A percentile compares a stretch with the other conserved stretches of the same genome.
These are phyloP conservation scores for Tricholoma hemisulphureum DNA, from an alignment of 768 basidiomycete species.

Conservation along the genomic window DNA sequence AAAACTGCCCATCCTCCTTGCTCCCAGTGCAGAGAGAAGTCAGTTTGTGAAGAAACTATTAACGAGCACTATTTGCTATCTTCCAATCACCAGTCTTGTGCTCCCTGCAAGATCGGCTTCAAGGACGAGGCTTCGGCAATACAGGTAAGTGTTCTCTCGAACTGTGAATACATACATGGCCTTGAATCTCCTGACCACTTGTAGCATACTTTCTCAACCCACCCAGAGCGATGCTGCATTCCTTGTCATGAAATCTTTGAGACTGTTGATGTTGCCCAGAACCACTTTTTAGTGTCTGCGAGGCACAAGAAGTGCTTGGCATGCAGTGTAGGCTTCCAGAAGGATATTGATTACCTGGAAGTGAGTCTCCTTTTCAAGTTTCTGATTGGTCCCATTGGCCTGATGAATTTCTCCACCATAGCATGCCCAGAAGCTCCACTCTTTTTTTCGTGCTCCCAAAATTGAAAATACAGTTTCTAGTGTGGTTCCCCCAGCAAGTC, in stretches of 20 bases:
- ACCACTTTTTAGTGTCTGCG: neutral
- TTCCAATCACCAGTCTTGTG: slow-evolving; percentile 23
- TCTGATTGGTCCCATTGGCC: neutral
- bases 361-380: slow-evolving; percentile 22
- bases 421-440: neutral
- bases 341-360: slow-evolving; percentile 26
- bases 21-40: slow-evolving; percentile 21
- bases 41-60: slow-evolving; percentile 36
- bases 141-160: neutral
- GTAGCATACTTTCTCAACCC: neutral
- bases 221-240: neutral
- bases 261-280: neutral
- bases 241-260: neutral
- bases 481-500: neutral
- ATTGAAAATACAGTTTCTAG: neutral
- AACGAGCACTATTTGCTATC: slow-evolving; percentile 38
- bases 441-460: neutral
- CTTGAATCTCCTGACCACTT: neutral
- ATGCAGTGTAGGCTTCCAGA: slow-evolving; percentile 3
- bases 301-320: slow-evolving; percentile 1
- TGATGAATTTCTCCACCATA: too few species aligned
- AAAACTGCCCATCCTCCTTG: slow-evolving; percentile 26
- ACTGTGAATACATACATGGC: neutral
- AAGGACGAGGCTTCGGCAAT: neutral
- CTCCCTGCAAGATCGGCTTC: neutral